Base-by-base conservation (phyloP, 192 early-diverging fungal genomes). In the Ambispora gerdemannii region DNA sequence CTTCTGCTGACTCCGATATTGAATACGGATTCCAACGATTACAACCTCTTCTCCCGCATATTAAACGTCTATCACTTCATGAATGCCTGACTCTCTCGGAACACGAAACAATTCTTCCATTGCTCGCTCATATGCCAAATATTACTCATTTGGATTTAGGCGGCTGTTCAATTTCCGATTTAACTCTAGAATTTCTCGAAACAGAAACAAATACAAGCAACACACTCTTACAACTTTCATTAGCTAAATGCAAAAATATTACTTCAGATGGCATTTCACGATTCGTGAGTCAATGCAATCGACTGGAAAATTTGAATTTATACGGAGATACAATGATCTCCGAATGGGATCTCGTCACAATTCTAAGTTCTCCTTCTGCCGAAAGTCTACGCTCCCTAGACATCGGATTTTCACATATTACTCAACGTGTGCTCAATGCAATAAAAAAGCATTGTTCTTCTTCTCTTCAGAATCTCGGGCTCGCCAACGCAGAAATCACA, bases 91-190 rank as follows among this genome's bases (percentile, higher is more conserved):
- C 25, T 20, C 32, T 67, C 10, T 30, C 47, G 0, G 64, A 67
- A 31, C 32, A n/a, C 36, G 20, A 19, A 3, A 32, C 50, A 4
- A 67, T 67, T 0, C 22, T 67, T 17, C 43, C 64, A 2, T 15
- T 67, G 4, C 64, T 67, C 22, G n/a, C 64, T n/a, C 64, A 67
- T 22, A 6, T 49, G 19, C 64, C 64, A 49, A 67, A 67, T 51
- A 38, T 67, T 51, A 67, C 64, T 22, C 64, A 67, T 20, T 27
- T 67, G n/a, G 64, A 67, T 51, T 31, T 67, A 3, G 64, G 64
- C 32, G 64, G 64, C 33, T 67, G 64, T 50, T 67, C 64, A 19
- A 50, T 67, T 31, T 31, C 32, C 1, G 64, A 67, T 51, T 17
- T 49, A 32, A 67, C 64, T 0, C 30, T 67, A 6, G 17, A 30